Evolutionary conservation across 345 rosid genomes (phyloP).

Genomic region (Hypericum androsaemum): DNA sequence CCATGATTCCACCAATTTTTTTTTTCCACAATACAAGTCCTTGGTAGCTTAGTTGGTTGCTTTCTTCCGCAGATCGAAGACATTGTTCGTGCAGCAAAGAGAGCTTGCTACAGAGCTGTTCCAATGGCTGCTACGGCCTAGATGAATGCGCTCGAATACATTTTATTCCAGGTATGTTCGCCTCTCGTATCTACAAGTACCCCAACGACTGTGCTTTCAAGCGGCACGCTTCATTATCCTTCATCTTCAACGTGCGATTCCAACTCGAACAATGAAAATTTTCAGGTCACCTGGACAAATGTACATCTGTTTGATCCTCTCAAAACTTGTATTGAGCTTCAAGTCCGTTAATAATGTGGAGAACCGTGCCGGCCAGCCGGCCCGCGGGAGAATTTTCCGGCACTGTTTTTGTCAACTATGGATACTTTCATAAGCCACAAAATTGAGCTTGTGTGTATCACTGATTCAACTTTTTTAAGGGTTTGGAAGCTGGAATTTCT

Average conservation of each 20-base stretch:
- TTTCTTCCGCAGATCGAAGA: slow-evolving; percentile 37
- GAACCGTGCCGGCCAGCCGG: slow-evolving; percentile 1
- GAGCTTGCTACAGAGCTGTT: slow-evolving; percentile 53
- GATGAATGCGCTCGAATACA: too few relatives aligned
- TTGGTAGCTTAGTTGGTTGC: neutral
- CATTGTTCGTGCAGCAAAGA: slow-evolving; percentile 54
- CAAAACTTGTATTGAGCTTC: slow-evolving; percentile 15
- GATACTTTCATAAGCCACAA: slow-evolving; percentile 3
- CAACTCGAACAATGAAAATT: neutral
- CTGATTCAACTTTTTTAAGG: neutral
- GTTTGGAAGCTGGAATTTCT: neutral
- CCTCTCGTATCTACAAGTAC: too few relatives aligned
- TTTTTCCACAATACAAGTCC: too few relatives aligned
- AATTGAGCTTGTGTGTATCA: neutral
- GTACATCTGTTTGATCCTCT: slow-evolving; percentile 11
- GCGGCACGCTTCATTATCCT: too few relatives aligned
- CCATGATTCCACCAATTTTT: too few relatives aligned
- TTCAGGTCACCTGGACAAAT: slow-evolving; percentile 12
- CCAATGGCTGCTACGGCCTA: slow-evolving; percentile 10
- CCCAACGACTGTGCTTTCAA: too few relatives aligned
- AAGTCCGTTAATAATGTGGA: slow-evolving; percentile 20
- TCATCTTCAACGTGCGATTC: too few relatives aligned
- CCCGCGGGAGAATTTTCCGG: slow-evolving; percentile 8
- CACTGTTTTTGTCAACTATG: slow-evolving; percentile 9
- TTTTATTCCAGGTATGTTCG: too few relatives aligned